Base-by-base conservation (phyloP, 225 moss, liverwort and hornwort genomes). In the Straminergon stramineum region DNA sequence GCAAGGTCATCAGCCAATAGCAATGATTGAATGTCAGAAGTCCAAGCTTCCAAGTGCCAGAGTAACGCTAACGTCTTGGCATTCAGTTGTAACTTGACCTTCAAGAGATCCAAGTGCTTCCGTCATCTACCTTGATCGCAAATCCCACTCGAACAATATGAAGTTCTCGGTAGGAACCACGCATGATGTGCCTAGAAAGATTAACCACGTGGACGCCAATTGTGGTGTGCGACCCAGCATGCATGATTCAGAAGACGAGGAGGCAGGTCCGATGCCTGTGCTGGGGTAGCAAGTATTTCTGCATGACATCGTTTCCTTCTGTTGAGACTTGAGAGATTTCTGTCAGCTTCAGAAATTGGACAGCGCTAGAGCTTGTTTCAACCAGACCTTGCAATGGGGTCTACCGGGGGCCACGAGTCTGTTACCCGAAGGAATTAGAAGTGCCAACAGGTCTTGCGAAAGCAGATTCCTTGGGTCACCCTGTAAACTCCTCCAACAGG, bases 401-500 rank as follows among this genome's bases (percentile, higher is more conserved):
- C 35, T 61, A 55, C 82, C 70, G 18, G 23, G 43, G 53, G 57
- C 16, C 35, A 26, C 43, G 43, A 60, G 51, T 87, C 75, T 85
- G 81, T 61, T 74, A 80, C 58, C 66, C 60, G 43, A 87, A 71
- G 70, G 48, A 66, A 80, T 24, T 73, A 55, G n/a, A 86, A 57
- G 24, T 68, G 81, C 81, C 30, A 20, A 62, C 52, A 90, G 27
- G 34, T 74, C 35, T 57, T 53, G 58, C 20, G 48, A 74, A 53
- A 84, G 68, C 81, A 39, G 39, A 45, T 61, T 83, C 67, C 55
- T 75, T 87, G 53, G 30, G 66, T 91, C 90, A 95, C 88, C 93
- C 95, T 55, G 90, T 89, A 51, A 95, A 95, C 89, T 95, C 95
- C 92, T 95, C 95, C 68, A 95, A 31, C 86, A 95, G 74, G 60